Conservation (phyloP, 163 green algal species). For the Chlamydomonas reinhardtii region DNA sequence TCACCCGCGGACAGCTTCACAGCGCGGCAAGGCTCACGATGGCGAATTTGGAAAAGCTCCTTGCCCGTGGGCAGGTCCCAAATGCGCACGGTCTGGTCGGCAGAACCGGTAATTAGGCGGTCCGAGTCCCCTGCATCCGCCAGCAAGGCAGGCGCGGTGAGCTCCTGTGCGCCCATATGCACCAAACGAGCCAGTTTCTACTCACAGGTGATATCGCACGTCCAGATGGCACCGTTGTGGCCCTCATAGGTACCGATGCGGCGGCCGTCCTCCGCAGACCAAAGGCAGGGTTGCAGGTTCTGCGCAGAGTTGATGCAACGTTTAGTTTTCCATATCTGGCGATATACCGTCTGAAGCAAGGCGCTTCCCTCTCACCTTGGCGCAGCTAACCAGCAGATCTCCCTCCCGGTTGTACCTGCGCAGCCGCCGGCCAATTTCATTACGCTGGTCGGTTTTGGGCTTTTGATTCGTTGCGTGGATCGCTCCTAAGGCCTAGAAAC, state of each 20-base stretch:
- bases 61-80: constrained; percentile 88
- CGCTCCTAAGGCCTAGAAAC: not conserved
- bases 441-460: not conserved
- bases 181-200: not conserved
- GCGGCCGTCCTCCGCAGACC: constrained; percentile 87
- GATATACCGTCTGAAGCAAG: too few species aligned
- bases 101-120: constrained; percentile 81
- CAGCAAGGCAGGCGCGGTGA: not conserved
- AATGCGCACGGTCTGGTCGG: constrained; percentile 88
- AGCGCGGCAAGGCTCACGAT: constrained; percentile 87
- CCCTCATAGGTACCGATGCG: constrained; percentile 96
- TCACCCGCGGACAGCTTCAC: constrained; percentile 90
- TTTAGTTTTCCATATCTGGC: not conserved
- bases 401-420: constrained; percentile 94
- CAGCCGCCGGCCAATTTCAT: constrained; percentile 13
- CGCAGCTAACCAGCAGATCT: constrained; percentile 95
- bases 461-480: not conserved
- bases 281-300: constrained; percentile 68
- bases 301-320: not conserved
- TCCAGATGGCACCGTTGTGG: constrained; percentile 97
- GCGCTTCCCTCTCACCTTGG: constrained; percentile 80
- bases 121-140: constrained; percentile 53
- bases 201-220: constrained; percentile 91
- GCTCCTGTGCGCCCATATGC: too few species aligned
- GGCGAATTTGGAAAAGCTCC: constrained; percentile 86